Percentiles rank a stretch among this genome's conserved stretches.
These are phyloP conservation scores for Oehlia diaphana DNA, from an alignment of 192 early-diverging fungal species.

Conservation along the genomic window DNA sequence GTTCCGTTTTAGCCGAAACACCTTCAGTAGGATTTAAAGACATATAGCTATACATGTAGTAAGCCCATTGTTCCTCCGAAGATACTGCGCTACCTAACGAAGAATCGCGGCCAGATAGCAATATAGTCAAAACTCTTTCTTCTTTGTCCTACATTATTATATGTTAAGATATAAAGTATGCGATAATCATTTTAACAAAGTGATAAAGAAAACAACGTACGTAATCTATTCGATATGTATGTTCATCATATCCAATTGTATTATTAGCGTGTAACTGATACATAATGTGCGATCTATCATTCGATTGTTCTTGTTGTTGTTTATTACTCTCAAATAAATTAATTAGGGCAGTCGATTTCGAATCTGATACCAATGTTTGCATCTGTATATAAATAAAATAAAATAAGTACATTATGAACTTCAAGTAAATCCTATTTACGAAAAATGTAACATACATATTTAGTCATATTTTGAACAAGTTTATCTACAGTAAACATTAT, in stretches of 20 bases:
- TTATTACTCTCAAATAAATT: slow-evolving; percentile 64
- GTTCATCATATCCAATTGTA: slow-evolving; percentile 75
- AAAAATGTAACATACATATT: slow-evolving; percentile 58
- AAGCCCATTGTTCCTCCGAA: slow-evolving; percentile 90
- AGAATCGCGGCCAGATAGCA: slow-evolving; percentile 87
- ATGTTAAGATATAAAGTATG: not conserved
- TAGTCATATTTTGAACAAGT: slow-evolving; percentile 75
- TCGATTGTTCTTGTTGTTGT: slow-evolving; percentile 43
- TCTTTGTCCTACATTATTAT: slow-evolving; percentile 44
- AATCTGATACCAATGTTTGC: slow-evolving; percentile 44
- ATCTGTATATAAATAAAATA: slow-evolving; percentile 8
- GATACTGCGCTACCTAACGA: slow-evolving; percentile 77
- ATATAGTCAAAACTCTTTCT: slow-evolving; percentile 70
- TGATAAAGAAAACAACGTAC: slow-evolving; percentile 39
- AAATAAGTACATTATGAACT: not conserved
- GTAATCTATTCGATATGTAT: slow-evolving; percentile 79
- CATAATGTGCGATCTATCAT: slow-evolving; percentile 65
- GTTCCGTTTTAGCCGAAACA: slow-evolving; percentile 54
- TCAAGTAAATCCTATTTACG: slow-evolving; percentile 17
- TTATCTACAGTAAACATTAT: slow-evolving; percentile 89
- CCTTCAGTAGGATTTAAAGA: slow-evolving; percentile 83
- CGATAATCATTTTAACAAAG: not conserved
- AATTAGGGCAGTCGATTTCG: slow-evolving; percentile 61
- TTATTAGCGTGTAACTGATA: slow-evolving; percentile 74
- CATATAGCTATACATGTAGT: slow-evolving; percentile 95